phyloP scores from a whole-genome alignment of 768 basidiomycete genomes.

The Paxillus rubicundulus region DNA sequence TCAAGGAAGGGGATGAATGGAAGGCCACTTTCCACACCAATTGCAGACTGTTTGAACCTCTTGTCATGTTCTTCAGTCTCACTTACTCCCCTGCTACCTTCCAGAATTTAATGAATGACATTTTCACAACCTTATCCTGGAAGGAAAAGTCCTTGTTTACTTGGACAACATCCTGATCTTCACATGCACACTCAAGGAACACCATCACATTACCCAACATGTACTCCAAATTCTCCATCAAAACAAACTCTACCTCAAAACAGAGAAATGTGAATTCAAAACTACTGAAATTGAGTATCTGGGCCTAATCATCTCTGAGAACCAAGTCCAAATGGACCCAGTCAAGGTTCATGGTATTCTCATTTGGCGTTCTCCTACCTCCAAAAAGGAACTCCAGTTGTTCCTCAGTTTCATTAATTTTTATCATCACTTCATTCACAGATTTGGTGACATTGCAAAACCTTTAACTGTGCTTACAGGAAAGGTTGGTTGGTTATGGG shows the following conservation, averaged over 20 bases:
- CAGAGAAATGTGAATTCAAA: not conserved
- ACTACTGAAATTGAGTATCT: not conserved
- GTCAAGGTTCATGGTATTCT: slow-evolving; percentile 36
- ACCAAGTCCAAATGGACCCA: not conserved
- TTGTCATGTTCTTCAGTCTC: slow-evolving; percentile 5
- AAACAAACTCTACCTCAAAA: slow-evolving; percentile 1
- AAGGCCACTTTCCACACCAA: slow-evolving; percentile 30
- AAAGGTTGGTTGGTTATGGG: slow-evolving; percentile 21
- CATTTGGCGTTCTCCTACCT: slow-evolving; percentile 39
- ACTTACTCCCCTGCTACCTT: slow-evolving; percentile 15
- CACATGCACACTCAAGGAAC: slow-evolving; percentile 27
- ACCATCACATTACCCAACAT: not conserved
- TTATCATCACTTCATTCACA: slow-evolving; percentile 32
- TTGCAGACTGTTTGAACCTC: not conserved
- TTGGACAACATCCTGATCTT: slow-evolving; percentile 43
- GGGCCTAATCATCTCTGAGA: accelerated
- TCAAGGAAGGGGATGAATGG: slow-evolving; percentile 29
- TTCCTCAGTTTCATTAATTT: slow-evolving; percentile 44
- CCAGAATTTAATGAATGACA: slow-evolving; percentile 25
- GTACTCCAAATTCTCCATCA: not conserved
- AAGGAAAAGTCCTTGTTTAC: slow-evolving; percentile 23
- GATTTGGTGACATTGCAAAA: slow-evolving; percentile 29
- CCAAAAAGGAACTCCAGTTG: slow-evolving; percentile 33
- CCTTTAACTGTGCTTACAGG: slow-evolving; percentile 28
- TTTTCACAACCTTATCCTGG: slow-evolving; percentile 17